A percentile compares a stretch with the other conserved stretches of the same genome.
Conservation (phyloP, 495 filamentous ascomycete genomes). For the Daldinia bambusicola region DNA sequence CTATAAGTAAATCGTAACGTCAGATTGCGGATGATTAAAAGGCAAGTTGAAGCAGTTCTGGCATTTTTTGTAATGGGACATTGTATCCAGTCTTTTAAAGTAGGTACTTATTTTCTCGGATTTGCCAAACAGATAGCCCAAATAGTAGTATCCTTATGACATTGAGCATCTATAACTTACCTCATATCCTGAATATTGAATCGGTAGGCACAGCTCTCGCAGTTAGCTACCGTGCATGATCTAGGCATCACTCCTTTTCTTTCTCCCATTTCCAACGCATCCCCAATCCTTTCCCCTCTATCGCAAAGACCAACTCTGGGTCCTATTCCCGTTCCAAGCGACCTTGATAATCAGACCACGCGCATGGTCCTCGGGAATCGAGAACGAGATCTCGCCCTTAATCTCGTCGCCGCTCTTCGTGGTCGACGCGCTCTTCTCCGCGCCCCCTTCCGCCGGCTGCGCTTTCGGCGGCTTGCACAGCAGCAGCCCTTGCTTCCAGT, state of each 20-base stretch:
- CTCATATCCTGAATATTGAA: background rate
- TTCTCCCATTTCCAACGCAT: background rate
- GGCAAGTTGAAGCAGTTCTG: background rate
- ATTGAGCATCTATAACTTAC: background rate
- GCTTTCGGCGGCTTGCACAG: conserved; percentile 51
- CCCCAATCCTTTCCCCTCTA: conserved; percentile 21
- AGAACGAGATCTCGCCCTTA: conserved; percentile 58
- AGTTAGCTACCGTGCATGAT: background rate
- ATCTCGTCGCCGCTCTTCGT: conserved; percentile 52
- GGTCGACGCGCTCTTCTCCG: conserved; percentile 33
- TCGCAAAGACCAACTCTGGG: conserved; percentile 58
- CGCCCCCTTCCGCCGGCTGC: no score
- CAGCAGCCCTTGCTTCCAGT: conserved; percentile 86
- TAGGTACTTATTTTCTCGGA: no score
- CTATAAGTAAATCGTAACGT: background rate
- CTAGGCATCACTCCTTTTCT: background rate
- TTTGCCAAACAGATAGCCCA: background rate
- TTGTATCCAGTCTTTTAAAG: background rate
- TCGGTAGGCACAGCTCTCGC: background rate
- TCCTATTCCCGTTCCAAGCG: conserved; percentile 55
- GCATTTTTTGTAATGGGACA: background rate
- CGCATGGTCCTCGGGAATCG: conserved; percentile 58
- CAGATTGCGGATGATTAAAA: background rate
- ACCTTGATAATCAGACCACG: conserved; percentile 59
- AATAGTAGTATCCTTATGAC: background rate